Percentiles rank a stretch among this genome's conserved stretches.
Evolutionary conservation across 768 basidiomycete species (phyloP).

Genomic region (Mycena olivaceomarginata): DNA sequence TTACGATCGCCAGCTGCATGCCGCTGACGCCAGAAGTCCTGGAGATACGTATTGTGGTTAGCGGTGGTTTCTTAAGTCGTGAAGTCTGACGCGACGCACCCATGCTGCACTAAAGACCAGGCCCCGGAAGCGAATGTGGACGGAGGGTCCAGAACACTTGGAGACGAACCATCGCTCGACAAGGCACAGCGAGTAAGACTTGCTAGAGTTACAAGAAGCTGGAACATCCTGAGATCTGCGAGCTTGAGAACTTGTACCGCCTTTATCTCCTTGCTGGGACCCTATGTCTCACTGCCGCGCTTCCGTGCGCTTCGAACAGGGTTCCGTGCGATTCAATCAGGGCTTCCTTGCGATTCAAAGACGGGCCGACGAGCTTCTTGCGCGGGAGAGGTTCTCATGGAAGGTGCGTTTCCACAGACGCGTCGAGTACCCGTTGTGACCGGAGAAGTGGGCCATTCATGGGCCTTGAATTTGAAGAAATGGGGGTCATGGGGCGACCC

Average conservation of each 20-base stretch:
- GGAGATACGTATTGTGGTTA: slow-evolving; percentile 9
- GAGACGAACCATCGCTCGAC: no score
- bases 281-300: slow-evolving; percentile 1
- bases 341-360: slow-evolving; percentile 18
- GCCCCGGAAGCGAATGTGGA: slow-evolving; percentile 14
- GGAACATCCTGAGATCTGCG: no score
- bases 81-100: slow-evolving; percentile 10
- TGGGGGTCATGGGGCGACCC: slow-evolving; percentile 12
- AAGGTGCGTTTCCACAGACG: slow-evolving; percentile 21
- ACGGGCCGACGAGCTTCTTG: slow-evolving; percentile 12
- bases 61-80: slow-evolving; percentile 3
- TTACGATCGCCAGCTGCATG: slow-evolving; percentile 40
- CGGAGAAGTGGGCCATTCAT: slow-evolving; percentile 24
- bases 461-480: slow-evolving; percentile 27
- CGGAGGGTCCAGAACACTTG: no score
- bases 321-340: slow-evolving; percentile 4
- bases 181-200: slow-evolving; percentile 7
- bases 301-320: slow-evolving; percentile 25
- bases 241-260: slow-evolving; percentile 8
- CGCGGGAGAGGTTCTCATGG: slow-evolving; percentile 22
- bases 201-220: slow-evolving; percentile 2
- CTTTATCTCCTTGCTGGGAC: no score
- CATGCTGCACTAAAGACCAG: slow-evolving; percentile 6
- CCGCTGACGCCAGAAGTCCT: slow-evolving; percentile 47
- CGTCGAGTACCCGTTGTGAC: slow-evolving; percentile 18